phyloP scores from a whole-genome alignment of 2,329 filamentous ascomycete genomes.

The Clonostachys sp. region DNA sequence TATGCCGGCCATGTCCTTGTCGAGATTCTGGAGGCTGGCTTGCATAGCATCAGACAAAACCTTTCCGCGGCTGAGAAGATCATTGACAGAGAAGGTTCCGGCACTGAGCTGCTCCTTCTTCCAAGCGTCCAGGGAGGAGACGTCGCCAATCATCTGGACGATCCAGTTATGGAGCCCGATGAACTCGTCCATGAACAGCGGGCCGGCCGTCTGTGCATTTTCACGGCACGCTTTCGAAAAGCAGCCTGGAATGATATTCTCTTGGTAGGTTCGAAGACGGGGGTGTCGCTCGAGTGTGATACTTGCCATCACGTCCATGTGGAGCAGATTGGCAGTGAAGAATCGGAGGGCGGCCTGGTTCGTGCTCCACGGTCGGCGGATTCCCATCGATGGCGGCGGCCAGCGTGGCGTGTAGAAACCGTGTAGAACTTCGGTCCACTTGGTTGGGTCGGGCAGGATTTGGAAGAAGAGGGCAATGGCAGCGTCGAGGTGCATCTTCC shows the following conservation, averaged over 20 bases:
- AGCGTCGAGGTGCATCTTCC: constrained; percentile 44
- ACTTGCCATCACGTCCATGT: constrained; percentile 44
- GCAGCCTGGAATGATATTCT: constrained; percentile 26
- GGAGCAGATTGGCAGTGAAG: constrained; percentile 39
- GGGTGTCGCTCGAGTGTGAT: constrained; percentile 37
- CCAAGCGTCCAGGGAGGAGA: constrained; percentile 48
- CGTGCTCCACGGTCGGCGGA: constrained; percentile 31
- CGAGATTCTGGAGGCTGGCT: background rate
- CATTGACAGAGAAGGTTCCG: constrained; percentile 36
- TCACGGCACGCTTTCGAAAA: constrained; percentile 3
- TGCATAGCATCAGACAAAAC: constrained; percentile 31
- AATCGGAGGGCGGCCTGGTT: constrained; percentile 42
- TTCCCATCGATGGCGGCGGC: constrained; percentile 24
- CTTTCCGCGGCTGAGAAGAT: constrained; percentile 38
- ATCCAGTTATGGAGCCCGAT: constrained; percentile 55
- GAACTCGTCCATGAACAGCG: constrained; percentile 42
- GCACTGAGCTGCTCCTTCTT: constrained; percentile 40
- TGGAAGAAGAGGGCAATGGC: constrained; percentile 44
- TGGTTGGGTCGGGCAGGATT: constrained; percentile 27
- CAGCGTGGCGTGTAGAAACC: constrained; percentile 20
- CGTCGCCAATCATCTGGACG: constrained; percentile 47
- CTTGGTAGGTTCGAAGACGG: constrained; percentile 34
- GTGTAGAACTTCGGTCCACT: constrained; percentile 28
- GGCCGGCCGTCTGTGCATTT: constrained; percentile 13
- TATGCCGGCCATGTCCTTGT: constrained; percentile 2